A percentile compares a stretch with the other conserved stretches of the same genome.
Conservation (phyloP, 805 yeast species). For the Hanseniaspora pseudoguilliermondii region DNA sequence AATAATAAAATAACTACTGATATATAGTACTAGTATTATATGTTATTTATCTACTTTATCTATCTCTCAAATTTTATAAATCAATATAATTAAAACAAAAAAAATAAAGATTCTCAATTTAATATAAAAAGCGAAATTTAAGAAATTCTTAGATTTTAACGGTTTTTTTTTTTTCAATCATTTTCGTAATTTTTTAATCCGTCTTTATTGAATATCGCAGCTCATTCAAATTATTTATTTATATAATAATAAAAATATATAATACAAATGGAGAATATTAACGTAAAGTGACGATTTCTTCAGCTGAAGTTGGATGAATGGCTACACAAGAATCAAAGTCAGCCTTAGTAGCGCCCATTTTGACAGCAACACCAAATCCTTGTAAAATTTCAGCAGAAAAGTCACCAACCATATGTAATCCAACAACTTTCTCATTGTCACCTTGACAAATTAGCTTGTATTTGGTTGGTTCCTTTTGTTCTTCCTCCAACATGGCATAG, state of each 20-base stretch:
- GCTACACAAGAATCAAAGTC: slow-evolving; percentile 96
- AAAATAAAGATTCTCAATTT: not conserved
- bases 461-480: slow-evolving; percentile 66
- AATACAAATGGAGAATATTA: slow-evolving; percentile 12
- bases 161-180: not conserved
- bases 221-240: too few relatives aligned
- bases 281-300: slow-evolving; percentile 73
- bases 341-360: slow-evolving; percentile 97
- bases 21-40: not conserved
- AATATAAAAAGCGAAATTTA: not conserved
- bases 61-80: slow-evolving; percentile 13
- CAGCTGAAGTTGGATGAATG: slow-evolving; percentile 97
- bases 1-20: not conserved
- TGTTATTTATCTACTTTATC: slow-evolving; percentile 10
- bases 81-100: not conserved
- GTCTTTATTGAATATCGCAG: too few relatives aligned
- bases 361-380: slow-evolving; percentile 95
- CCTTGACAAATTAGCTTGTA: slow-evolving; percentile 76
- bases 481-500: slow-evolving; percentile 61
- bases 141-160: not conserved
- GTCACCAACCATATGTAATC: slow-evolving; percentile 89
- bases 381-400: slow-evolving; percentile 83
- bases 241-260: not conserved
- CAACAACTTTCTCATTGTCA: slow-evolving; percentile 81
- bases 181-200: too few relatives aligned